Base-by-base conservation (phyloP, 1,284 basidiomycete species). In the Polyporus tsugae region DNA sequence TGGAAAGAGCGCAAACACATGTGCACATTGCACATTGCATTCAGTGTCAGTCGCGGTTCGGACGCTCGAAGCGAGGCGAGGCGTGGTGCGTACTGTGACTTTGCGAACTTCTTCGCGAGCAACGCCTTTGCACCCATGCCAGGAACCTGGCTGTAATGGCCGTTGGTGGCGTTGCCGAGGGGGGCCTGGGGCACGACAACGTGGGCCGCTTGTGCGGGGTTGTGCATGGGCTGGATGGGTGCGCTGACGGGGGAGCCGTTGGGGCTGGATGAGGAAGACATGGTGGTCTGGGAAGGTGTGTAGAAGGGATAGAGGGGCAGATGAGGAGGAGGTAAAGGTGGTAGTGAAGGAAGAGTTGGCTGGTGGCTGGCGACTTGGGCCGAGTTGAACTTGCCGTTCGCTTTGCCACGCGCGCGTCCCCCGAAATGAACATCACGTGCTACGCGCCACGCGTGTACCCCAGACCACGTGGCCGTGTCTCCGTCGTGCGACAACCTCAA, bases 71-170 rank as follows among this genome's bases (percentile, higher is more conserved):
- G 39, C 68, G 58, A 5, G 0, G 33, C 44, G 44, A 64, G 49
- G 60, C 33, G 46, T 33, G 19, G 13, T 5, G 86, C 92, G 76
- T 74, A 95, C 95, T 89, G 88, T 75, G 83, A 87, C 82, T 94
- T 95, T 39, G 94, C 91, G 85, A 97, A 87, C 82, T 90, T 94
- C 85, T 96, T 96, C 6, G 93, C 94, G 36, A 97, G 80, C 49
- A 97, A 85, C 0, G 95, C 95, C 79, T 94, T 96, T 65, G 92
- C 91, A 22, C 94, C 95, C 85, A 94, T 87, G n/a, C 92, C 92
- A 29, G 90, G 88, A 29, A 83, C 85, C 66, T 86, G 84, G 72
- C 85, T 88, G 19, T 79, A 80, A 36, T 75, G 72, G 5, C 82
- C 84, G 66, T 86, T 86, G 19, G 86, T 83, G 22, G 88, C 82